phyloP scores from a whole-genome alignment of 352 stramenopile species.

The Globisporangium camurandrum region DNA sequence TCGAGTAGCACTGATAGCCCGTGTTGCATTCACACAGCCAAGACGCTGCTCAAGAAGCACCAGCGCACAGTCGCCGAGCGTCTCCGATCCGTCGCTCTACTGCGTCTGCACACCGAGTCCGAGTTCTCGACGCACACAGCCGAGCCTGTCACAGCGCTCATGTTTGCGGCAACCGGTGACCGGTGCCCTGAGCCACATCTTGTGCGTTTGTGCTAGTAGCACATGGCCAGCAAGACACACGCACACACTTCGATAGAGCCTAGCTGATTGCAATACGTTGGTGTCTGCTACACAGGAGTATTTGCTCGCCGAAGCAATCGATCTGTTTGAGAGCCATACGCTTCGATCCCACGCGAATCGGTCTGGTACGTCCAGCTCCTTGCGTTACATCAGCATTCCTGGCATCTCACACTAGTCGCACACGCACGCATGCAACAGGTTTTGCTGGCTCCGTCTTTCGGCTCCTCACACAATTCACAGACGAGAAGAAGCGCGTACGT shows the following conservation, averaged over 20 bases:
- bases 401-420: no score
- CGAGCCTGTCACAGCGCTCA: slow-evolving; percentile 54
- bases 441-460: slow-evolving; percentile 55
- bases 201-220: slow-evolving; percentile 19
- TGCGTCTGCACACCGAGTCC: slow-evolving; percentile 28
- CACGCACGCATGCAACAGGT: slow-evolving; percentile 16
- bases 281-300: slow-evolving; percentile 28
- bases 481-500: slow-evolving; percentile 50
- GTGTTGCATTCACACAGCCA: not conserved
- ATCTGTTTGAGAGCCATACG: slow-evolving; percentile 37
- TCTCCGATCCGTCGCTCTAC: slow-evolving; percentile 22
- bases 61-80: slow-evolving; percentile 2
- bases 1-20: no score
- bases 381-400: no score
- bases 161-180: slow-evolving; percentile 51
- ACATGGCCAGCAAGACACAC: not conserved
- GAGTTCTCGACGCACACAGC: slow-evolving; percentile 41
- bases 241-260: not conserved
- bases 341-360: slow-evolving; percentile 38
- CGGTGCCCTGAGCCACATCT: slow-evolving; percentile 54
- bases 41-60: not conserved
- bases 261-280: not conserved
- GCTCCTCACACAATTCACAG: slow-evolving; percentile 41
- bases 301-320: slow-evolving; percentile 42
- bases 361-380: slow-evolving; percentile 22